Evolutionary conservation across 1,284 basidiomycete species (phyloP).

Genomic region (Malassezia furfur): DNA sequence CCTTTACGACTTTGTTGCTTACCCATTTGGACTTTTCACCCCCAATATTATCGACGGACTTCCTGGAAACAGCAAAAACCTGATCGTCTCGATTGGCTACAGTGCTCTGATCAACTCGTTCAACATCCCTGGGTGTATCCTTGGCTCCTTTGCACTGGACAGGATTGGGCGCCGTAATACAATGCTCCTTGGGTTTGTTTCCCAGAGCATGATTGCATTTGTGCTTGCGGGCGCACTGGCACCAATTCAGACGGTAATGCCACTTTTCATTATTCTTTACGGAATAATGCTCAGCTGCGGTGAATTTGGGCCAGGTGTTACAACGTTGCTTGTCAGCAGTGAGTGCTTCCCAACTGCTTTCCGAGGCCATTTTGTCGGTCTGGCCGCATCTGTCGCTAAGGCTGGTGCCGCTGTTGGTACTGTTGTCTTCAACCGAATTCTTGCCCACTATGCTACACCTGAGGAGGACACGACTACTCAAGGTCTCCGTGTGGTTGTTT

Average conservation of each 20-base stretch:
- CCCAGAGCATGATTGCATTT: background rate
- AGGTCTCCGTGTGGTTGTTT: conserved; percentile 35
- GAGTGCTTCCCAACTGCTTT: conserved; percentile 12
- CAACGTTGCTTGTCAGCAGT: background rate
- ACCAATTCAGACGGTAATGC: background rate
- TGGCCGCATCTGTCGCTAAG: conserved; percentile 5
- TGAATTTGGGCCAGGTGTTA: background rate
- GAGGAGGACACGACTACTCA: conserved; percentile 20
- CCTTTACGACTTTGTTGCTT: background rate
- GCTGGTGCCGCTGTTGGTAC: conserved; percentile 1
- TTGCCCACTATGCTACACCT: conserved; percentile 9
- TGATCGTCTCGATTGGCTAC: conserved; percentile 30
- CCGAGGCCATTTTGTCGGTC: conserved; percentile 14
- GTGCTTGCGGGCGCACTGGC: background rate
- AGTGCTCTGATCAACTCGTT: conserved; percentile 37
- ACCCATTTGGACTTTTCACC: background rate
- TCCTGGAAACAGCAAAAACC: background rate
- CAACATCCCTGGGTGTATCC: conserved; percentile 20
- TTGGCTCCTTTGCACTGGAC: conserved; percentile 18
- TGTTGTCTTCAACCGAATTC: background rate
- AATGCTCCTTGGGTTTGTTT: background rate
- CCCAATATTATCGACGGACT: background rate
- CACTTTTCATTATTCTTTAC: background rate
- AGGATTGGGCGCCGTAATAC: conserved; percentile 15
- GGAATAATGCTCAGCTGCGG: background rate